These are phyloP conservation scores for Gymnopilus dilepis DNA, from an alignment of 768 basidiomycete species.

Conservation along the genomic window DNA sequence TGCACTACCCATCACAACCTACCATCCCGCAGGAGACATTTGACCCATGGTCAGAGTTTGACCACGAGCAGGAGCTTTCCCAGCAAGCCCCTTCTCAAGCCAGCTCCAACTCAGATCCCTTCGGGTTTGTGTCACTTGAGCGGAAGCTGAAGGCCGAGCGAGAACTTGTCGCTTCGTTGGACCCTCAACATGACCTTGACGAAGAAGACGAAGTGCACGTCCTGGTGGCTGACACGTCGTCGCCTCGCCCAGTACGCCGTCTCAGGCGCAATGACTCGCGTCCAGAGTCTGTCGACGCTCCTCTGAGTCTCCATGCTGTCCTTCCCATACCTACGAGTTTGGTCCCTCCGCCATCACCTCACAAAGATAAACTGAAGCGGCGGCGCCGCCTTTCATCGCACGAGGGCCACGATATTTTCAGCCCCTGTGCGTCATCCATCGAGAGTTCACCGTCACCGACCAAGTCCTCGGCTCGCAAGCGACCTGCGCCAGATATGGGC, in stretches of 20 bases:
- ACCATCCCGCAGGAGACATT: constrained; percentile 12
- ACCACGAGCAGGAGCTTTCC: constrained; percentile 18
- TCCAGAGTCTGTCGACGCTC: too few relatives aligned
- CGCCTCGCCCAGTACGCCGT: constrained; percentile 32
- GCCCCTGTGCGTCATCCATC: constrained; percentile 36
- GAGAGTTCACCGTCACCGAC: constrained; percentile 44
- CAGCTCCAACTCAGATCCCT: constrained; percentile 51
- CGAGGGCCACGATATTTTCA: constrained; percentile 38
- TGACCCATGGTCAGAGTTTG: constrained; percentile 31
- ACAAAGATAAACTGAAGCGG: constrained; percentile 37
- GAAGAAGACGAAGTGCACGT: constrained; percentile 14
- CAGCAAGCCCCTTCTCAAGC: constrained; percentile 18
- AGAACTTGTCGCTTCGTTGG: constrained; percentile 15
- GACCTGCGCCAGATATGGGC: not conserved
- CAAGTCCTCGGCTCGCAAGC: constrained; percentile 30
- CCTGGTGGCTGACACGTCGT: constrained; percentile 35
- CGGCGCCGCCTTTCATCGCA: constrained; percentile 27
- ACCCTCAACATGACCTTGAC: constrained; percentile 18
- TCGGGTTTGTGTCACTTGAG: constrained; percentile 62
- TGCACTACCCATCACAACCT: constrained; percentile 13
- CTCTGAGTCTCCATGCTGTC: not conserved
- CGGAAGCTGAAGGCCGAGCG: constrained; percentile 52
- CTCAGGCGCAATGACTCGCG: constrained; percentile 24
- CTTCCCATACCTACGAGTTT: constrained; percentile 19
- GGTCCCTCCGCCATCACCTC: constrained; percentile 38